Evolutionary conservation across 306 rosid species (phyloP), one percentile per base, ranked within the genome.

Genomic region (Amphicarpaea edgeworthii): DNA sequence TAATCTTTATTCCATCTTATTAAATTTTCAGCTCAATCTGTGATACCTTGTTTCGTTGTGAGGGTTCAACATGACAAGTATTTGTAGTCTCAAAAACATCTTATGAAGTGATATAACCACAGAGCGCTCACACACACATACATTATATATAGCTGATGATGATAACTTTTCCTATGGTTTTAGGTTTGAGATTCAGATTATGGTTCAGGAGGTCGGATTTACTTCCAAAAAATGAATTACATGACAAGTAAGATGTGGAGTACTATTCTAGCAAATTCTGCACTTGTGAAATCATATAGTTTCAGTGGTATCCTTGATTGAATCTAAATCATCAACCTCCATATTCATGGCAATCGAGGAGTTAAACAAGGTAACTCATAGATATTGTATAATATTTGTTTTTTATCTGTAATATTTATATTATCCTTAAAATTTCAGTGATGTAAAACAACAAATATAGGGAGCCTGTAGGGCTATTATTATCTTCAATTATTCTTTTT

Each of bases 181-280:
- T 79, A 92, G 98, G 98, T 53, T 65, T 59, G 73, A 86, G 90
- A 81, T 81, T 89, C 78, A 87, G 81, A 78, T 80, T 90, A 81
- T 87, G 88, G 86, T 92, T 89, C 82, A 84, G 93, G 79, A 86
- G 97, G 84, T 85, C 85, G 30, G 97, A 92, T 76, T 83, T 88
- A 81, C 96, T 95, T 73, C 97, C 98, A 0, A 92, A 84, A 77
- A 86, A 80, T 84, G 97, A 92, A 65, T 3, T 66, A 68, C 97
- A 74, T 43, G 90, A 90, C 82, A 95, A 89, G 85, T 95, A 86
- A 85, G 66, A 77, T 21, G 54, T 42, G 72, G 58, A 20, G 40
- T 49, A 41, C 80, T 70, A 61, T 63, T 60, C 15, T 17, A 43
- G 75, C 72, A 76, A 65, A 79, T 64, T 74, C 75, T 85, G 66